Conservation (phyloP, 2,329 filamentous ascomycete species). For the Ophiostoma quercus region DNA sequence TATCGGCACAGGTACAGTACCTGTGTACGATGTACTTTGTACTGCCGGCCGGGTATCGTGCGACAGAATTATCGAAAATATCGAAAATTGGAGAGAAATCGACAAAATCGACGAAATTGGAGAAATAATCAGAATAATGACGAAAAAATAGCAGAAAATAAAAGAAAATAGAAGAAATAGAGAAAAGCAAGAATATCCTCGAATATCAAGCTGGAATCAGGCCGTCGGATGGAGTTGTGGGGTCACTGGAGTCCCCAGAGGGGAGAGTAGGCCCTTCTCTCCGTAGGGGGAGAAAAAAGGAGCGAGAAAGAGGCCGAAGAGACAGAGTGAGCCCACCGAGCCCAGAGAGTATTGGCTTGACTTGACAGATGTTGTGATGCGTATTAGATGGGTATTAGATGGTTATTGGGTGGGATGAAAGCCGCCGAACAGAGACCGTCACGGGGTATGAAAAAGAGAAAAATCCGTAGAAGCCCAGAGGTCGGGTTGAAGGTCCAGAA, state of each 20-base stretch:
- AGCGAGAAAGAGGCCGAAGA: slow-evolving; percentile 17
- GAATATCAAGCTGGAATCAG: slow-evolving; percentile 8
- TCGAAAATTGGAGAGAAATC: neutral
- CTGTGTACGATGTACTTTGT: neutral
- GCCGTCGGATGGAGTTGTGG: slow-evolving; percentile 5
- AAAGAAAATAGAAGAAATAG: neutral
- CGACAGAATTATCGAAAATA: neutral
- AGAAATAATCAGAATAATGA: slow-evolving; percentile 7
- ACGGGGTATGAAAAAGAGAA: neutral
- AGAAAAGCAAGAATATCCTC: neutral
- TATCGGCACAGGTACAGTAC: neutral
- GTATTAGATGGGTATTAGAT: neutral
- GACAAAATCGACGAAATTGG: neutral
- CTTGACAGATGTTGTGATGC: neutral
- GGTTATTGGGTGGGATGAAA: neutral
- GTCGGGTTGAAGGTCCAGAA: neutral
- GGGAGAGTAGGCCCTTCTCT: slow-evolving; percentile 18
- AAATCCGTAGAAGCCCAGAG: neutral
- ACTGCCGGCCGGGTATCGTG: neutral
- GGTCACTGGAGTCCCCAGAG: slow-evolving; percentile 14
- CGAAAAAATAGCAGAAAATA: neutral
- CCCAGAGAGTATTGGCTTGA: neutral
- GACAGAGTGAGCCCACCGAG: slow-evolving; percentile 7
- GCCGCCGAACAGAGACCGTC: slow-evolving; percentile 7
- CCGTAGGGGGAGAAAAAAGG: slow-evolving; percentile 14